Evolutionary conservation across 805 yeast species (phyloP).

Genomic region (Grigorovia yakushimaensis): DNA sequence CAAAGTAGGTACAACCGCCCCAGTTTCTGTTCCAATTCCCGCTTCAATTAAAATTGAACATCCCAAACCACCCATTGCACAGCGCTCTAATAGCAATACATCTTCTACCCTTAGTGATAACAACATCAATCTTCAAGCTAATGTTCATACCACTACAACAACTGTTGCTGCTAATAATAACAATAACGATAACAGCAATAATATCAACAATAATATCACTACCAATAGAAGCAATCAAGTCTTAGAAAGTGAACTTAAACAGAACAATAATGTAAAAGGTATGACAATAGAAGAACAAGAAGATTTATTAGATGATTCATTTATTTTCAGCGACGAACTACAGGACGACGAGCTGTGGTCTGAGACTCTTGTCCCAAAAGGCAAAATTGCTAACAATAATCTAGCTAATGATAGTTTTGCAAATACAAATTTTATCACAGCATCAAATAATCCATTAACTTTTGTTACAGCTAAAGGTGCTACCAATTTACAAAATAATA

Average conservation of each 20-base stretch:
- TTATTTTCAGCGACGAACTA: constrained; percentile 42
- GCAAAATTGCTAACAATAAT: constrained; percentile 7
- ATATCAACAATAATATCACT: background rate
- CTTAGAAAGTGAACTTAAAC: background rate
- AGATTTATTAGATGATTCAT: constrained; percentile 43
- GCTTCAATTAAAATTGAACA: background rate
- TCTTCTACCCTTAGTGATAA: background rate
- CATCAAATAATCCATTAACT: constrained; percentile 14
- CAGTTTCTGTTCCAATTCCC: background rate
- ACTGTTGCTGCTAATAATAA: background rate
- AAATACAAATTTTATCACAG: constrained; percentile 1
- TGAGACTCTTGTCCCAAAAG: constrained; percentile 14
- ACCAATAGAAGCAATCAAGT: too few species aligned
- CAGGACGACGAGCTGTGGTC: constrained; percentile 28
- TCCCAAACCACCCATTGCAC: background rate
- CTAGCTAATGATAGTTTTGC: background rate
- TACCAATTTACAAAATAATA: constrained; percentile 40
- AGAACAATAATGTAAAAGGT: background rate
- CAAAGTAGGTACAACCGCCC: constrained; percentile 6
- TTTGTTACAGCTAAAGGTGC: constrained; percentile 64
- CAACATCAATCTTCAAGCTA: too few species aligned
- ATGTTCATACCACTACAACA: background rate
- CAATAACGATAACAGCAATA: background rate
- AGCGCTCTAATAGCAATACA: background rate
- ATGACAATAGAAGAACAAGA: constrained; percentile 12